Base-by-base conservation (phyloP, 176 grass and related monocot genomes). In the Bromus sterilis region DNA sequence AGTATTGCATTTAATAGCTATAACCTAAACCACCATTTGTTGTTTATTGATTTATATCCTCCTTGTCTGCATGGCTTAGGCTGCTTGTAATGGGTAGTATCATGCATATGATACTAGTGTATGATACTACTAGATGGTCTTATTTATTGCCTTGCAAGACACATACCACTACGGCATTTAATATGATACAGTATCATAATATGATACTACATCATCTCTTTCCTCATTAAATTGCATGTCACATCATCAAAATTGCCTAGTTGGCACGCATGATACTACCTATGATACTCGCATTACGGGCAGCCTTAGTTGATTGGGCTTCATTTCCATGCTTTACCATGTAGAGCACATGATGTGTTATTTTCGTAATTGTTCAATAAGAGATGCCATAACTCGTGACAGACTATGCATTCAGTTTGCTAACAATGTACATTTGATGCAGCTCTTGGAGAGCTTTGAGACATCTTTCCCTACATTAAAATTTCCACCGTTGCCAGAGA, bases 401-500 rank as follows among this genome's bases (percentile, higher is more conserved):
- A 75, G 9, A 70, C 11, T 40, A 28, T 43, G 37, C 49, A 65
- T 77, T 76, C 34, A 25, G 18, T 84, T 78, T 65, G 30, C 85
- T 62, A 58, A 64, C 72, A 77, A 32, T 28, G 26, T 58, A 34
- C n/a, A 67, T 89, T 86, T 57, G 29, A 70, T 95, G 88, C 93
- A 98, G 96, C 84, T 98, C 73, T 81, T 93, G 76, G 87, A 83
- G 75, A 84, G 86, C 56, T 98, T 95, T 49, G 65, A 98, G 80
- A 78, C 89, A 79, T 93, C 93, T 23, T 98, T 95, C 72, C 96
- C 96, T 24, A 74, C 28, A 29, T 26, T 91, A 63, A 78, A 18
- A 69, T 98, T 98, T 28, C 96, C 92, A 57, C 84, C 84, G 8
- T 83, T 98, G 82, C 96, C 96, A 9, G 96, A 95, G 79, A 89